Conservation (phyloP, 1,284 basidiomycete species). For the Sporisorium graminicola region DNA sequence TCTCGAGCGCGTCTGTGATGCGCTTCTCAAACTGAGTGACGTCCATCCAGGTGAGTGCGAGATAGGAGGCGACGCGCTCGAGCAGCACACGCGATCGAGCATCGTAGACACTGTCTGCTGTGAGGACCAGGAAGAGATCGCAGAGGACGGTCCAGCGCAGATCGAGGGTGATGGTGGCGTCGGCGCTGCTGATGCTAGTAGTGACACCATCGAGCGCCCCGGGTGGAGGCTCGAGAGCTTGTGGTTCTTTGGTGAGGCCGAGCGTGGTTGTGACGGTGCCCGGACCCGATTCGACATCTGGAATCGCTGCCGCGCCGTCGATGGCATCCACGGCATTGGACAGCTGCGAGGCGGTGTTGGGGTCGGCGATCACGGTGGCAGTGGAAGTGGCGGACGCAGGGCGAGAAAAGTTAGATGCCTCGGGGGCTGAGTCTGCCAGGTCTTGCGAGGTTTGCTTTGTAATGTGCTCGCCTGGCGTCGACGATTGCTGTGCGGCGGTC, state of each 20-base stretch:
- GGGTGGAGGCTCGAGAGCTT: conserved; percentile 57
- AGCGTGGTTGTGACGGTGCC: conserved; percentile 44
- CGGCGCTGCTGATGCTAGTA: conserved; percentile 62
- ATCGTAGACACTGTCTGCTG: conserved; percentile 68
- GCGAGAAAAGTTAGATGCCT: not conserved
- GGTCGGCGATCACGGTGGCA: conserved; percentile 49
- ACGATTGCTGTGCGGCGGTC: not conserved
- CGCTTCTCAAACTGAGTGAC: conserved; percentile 69
- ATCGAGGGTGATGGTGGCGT: conserved; percentile 67
- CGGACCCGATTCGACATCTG: conserved; percentile 21
- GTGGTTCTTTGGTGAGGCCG: conserved; percentile 57
- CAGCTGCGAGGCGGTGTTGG: conserved; percentile 64
- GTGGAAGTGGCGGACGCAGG: conserved; percentile 11
- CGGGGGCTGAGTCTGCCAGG: not conserved
- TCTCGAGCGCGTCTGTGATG: conserved; percentile 67
- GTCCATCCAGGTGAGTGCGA: conserved; percentile 68
- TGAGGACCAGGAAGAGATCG: conserved; percentile 68
- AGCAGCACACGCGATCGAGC: conserved; percentile 67
- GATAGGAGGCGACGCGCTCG: conserved; percentile 62
- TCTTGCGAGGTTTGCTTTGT: not conserved
- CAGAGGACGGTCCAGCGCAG: conserved; percentile 69
- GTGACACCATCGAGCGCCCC: conserved; percentile 66
- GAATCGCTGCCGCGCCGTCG: conserved; percentile 8
- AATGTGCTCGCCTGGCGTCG: not conserved
- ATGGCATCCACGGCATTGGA: conserved; percentile 34